Percentiles rank a stretch among this genome's conserved stretches.
phyloP scores from a whole-genome alignment of 208 protist species.

The Chromosphaera perkinsii region DNA sequence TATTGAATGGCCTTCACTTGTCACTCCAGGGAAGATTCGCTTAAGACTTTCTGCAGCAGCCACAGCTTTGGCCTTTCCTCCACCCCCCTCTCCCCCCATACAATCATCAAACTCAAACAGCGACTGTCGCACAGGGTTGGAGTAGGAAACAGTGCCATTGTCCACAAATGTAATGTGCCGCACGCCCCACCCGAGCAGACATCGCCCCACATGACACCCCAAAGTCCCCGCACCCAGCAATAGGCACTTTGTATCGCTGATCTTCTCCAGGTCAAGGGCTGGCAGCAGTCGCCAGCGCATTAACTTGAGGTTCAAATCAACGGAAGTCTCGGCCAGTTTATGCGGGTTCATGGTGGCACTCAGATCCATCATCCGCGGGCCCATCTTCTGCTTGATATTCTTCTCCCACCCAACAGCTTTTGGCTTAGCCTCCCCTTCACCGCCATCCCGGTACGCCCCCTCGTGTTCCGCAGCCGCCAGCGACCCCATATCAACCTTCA shows the following conservation, averaged over 20 bases:
- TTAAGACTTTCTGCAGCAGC: slow-evolving; percentile 75
- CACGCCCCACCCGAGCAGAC: slow-evolving; percentile 77
- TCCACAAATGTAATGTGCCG: slow-evolving; percentile 89
- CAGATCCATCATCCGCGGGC: slow-evolving; percentile 62
- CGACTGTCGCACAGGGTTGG: slow-evolving; percentile 83
- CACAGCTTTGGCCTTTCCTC: slow-evolving; percentile 69
- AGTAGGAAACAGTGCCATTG: slow-evolving; percentile 85
- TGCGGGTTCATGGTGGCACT: slow-evolving; percentile 73
- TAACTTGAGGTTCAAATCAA: slow-evolving; percentile 86
- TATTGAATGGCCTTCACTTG: slow-evolving; percentile 45
- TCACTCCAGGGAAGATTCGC: slow-evolving; percentile 76
- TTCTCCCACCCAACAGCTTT: slow-evolving; percentile 68
- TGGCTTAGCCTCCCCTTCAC: background rate
- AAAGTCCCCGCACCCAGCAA: slow-evolving; percentile 93
- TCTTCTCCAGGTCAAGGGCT: slow-evolving; percentile 71
- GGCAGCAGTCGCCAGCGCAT: slow-evolving; percentile 96
- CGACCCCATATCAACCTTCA: too few relatives aligned
- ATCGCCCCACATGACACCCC: slow-evolving; percentile 91
- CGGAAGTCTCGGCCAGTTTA: slow-evolving; percentile 49
- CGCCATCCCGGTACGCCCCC: too few relatives aligned
- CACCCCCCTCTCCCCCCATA: slow-evolving; percentile 33
- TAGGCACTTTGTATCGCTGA: slow-evolving; percentile 76
- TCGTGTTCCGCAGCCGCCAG: too few relatives aligned
- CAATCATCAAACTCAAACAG: slow-evolving; percentile 70
- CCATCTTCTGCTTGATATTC: slow-evolving; percentile 55